These are phyloP conservation scores for Neonectria sp. DNA, from an alignment of 2,329 filamentous ascomycete genomes.

Conservation along the genomic window DNA sequence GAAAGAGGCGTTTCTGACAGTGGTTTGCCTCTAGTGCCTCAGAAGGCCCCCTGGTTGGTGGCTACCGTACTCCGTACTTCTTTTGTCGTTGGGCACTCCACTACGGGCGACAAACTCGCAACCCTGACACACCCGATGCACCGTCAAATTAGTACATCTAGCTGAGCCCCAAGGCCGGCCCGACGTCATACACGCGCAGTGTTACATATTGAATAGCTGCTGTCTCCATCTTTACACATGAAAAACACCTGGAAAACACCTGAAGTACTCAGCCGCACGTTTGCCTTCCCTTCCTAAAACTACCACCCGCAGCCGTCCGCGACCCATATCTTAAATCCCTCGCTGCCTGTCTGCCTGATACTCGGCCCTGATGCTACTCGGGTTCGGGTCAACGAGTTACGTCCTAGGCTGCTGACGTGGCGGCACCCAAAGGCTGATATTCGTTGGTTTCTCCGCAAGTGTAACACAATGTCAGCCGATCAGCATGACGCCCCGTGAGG, in stretches of 20 bases:
- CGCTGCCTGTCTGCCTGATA: slow-evolving; percentile 7
- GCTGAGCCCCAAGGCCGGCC: background rate
- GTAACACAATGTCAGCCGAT: slow-evolving; percentile 38
- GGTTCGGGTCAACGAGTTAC: slow-evolving; percentile 1
- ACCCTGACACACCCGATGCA: background rate
- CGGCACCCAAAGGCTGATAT: slow-evolving; percentile 14
- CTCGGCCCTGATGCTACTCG: background rate
- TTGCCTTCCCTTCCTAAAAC: background rate
- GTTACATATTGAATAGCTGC: background rate
- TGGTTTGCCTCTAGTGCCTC: background rate
- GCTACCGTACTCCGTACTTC: background rate
- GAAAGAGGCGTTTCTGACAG: background rate
- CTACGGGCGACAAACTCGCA: background rate
- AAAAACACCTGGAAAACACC: no score
- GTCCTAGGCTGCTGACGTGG: slow-evolving; percentile 41
- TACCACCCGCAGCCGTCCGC: background rate
- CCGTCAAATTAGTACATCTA: background rate
- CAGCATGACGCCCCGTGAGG: slow-evolving; percentile 7
- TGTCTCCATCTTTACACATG: no score
- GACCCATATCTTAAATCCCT: background rate
- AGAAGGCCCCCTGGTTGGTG: slow-evolving; percentile 3
- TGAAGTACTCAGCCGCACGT: background rate
- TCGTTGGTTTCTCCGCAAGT: slow-evolving; percentile 25
- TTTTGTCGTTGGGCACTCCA: background rate
- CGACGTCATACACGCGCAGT: background rate